phyloP scores from a whole-genome alignment of 345 rosid genomes.

The Moricandia moricandioides region DNA sequence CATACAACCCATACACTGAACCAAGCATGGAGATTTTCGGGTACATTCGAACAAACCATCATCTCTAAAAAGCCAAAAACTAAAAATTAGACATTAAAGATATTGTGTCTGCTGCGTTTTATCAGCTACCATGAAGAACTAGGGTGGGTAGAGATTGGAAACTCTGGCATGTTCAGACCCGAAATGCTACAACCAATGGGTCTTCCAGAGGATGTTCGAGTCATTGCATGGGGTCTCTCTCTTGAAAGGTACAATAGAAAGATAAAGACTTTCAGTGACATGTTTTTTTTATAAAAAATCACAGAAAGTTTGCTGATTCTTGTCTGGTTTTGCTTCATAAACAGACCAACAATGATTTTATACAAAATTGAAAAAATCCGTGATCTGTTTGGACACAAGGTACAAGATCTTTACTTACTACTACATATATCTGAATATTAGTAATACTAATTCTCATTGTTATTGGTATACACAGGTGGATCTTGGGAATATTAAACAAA shows the following conservation, averaged over 20 bases:
- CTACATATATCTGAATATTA: neutral
- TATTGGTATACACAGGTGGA: slow-evolving; percentile 56
- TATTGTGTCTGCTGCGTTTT: neutral
- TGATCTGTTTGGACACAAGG: slow-evolving; percentile 97
- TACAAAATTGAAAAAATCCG: slow-evolving; percentile 77
- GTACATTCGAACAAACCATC: slow-evolving; percentile 34
- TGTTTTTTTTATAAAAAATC: neutral
- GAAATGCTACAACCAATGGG: slow-evolving; percentile 98
- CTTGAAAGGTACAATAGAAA: slow-evolving; percentile 70
- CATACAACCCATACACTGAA: slow-evolving; percentile 95
- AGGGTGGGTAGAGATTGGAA: slow-evolving; percentile 88
- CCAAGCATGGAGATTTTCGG: slow-evolving; percentile 98
- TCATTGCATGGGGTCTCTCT: slow-evolving; percentile 95
- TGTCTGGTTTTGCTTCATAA: slow-evolving; percentile 5
- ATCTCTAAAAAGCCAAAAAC: neutral
- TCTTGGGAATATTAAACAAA: slow-evolving; percentile 72
- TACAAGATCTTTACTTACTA: slow-evolving; percentile 24
- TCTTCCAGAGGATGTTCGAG: slow-evolving; percentile 80
- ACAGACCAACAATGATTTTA: slow-evolving; percentile 93
- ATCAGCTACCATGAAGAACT: slow-evolving; percentile 83
- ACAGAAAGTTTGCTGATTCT: slow-evolving; percentile 9
- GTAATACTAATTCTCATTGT: neutral
- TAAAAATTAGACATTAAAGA: neutral
- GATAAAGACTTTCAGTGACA: neutral
- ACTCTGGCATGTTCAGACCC: slow-evolving; percentile 95